phyloP scores from a whole-genome alignment of 2,329 filamentous ascomycete genomes.

The Arthrobotrys iridis region DNA sequence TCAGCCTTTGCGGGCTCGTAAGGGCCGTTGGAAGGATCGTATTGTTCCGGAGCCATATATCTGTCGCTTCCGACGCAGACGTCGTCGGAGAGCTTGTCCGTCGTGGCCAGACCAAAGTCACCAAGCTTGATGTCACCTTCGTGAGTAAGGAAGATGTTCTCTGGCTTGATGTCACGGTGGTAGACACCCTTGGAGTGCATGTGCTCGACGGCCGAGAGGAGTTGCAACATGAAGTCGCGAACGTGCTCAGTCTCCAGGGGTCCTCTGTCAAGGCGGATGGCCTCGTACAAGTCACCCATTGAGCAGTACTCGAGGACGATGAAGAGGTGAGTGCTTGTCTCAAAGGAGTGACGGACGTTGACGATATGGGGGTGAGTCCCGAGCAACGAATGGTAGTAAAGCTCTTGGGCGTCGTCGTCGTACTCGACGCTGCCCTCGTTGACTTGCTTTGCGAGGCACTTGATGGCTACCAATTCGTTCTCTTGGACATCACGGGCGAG shows the following conservation, averaged over 20 bases:
- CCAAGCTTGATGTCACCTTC: constrained; percentile 93
- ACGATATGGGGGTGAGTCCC: constrained; percentile 89
- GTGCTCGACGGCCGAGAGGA: constrained; percentile 66
- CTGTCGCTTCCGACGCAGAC: constrained; percentile 95
- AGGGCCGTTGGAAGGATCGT: constrained; percentile 81
- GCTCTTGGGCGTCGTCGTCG: constrained; percentile 74
- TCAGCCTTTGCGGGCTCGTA: constrained; percentile 95
- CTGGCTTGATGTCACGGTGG: constrained; percentile 93
- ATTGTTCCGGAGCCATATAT: constrained; percentile 99
- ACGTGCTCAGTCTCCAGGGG: constrained; percentile 96
- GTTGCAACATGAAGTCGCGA: constrained; percentile 86
- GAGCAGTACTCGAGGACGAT: constrained; percentile 94
- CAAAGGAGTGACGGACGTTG: constrained; percentile 88
- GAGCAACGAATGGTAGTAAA: constrained; percentile 79
- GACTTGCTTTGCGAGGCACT: constrained; percentile 87
- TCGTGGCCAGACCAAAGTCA: constrained; percentile 93
- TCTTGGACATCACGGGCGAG: constrained; percentile 83
- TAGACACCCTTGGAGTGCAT: constrained; percentile 81
- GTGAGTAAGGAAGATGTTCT: constrained; percentile 83
- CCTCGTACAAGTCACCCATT: constrained; percentile 96
- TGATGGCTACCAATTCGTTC: constrained; percentile 86
- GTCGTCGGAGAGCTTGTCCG: constrained; percentile 89
- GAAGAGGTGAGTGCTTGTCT: constrained; percentile 89
- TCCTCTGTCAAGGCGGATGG: constrained; percentile 86
- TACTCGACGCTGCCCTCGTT: constrained; percentile 70